Base-by-base conservation (phyloP, 2,329 filamentous ascomycete species). In the Aschersonia sp. region DNA sequence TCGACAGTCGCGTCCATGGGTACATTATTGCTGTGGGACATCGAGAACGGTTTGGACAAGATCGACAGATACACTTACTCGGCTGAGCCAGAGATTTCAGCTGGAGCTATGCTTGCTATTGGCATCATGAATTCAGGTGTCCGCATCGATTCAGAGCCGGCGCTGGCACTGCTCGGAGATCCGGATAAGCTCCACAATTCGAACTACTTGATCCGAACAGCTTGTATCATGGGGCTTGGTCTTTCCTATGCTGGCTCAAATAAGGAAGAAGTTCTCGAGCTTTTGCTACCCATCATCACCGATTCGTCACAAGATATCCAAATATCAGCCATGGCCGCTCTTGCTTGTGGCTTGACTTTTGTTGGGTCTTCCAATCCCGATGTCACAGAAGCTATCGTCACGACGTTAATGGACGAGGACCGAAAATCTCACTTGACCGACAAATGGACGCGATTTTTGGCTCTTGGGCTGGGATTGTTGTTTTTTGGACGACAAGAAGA, bases 401-500 rank as follows among this genome's bases (percentile, higher is more conserved):
- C 85, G 48, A 94, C 91, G 1, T 74, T 98, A 56, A 79, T 98
- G 66, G 92, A 98, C 55, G 91, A 97, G 50, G 91, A 97, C 51
- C 81, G 89, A 49, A 84, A 85, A 67, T 83, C 78, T 59, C 89
- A 95, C 64, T 73, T 98, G 51, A 96, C 94, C 56, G 88, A 97
- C 68, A 98, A 97, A 69, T 98, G 92, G 92, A 92, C 89, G 32
- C 82, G 92, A 20, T 98, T 98, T 70, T 84, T 98, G 71, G 89
- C 87, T 28, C 82, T 98, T 42, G 92, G 92, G 54, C 76, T 98
- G 52, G 92, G 91, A 2, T 76, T 98, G 30, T 74, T 98, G 31
- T 98, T 89, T 76, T 97, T 98, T 58, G 92, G 92, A 40, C 84
- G 88, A 54, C 92, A 98, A 67, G 92, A 98, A 65, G 91, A 97